A percentile compares a stretch with the other conserved stretches of the same genome.
Evolutionary conservation across 805 yeast genomes (phyloP).

Genomic region (Cyberlindnera saturnus): DNA sequence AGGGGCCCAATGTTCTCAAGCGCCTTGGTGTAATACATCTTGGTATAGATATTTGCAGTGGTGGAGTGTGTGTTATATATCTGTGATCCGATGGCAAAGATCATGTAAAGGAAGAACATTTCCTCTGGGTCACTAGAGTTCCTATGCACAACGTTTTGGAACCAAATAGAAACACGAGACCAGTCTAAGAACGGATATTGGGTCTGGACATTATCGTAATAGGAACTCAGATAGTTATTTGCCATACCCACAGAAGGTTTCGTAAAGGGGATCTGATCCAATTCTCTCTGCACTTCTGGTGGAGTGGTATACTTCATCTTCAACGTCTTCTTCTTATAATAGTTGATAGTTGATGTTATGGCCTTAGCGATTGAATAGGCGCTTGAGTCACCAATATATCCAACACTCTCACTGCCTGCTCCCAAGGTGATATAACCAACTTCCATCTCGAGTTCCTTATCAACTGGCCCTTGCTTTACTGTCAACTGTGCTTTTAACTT

Average conservation of each 20-base stretch:
- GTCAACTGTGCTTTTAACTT: background rate
- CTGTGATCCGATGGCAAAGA: slow-evolving; percentile 28
- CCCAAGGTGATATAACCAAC: slow-evolving; percentile 27
- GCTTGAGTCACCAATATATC: slow-evolving; percentile 27
- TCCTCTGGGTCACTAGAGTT: slow-evolving; percentile 13
- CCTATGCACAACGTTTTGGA: slow-evolving; percentile 16
- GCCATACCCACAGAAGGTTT: slow-evolving; percentile 20
- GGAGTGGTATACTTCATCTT: background rate
- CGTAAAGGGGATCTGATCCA: slow-evolving; percentile 12
- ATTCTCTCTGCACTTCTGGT: slow-evolving; percentile 5
- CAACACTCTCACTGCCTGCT: slow-evolving; percentile 23
- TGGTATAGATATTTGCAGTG: slow-evolving; percentile 13
- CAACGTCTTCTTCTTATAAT: slow-evolving; percentile 7
- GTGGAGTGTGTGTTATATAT: slow-evolving; percentile 6
- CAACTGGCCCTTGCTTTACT: slow-evolving; percentile 2
- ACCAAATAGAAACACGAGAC: slow-evolving; percentile 13
- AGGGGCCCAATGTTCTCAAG: slow-evolving; percentile 22
- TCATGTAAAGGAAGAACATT: slow-evolving; percentile 27
- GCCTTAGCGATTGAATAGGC: slow-evolving; percentile 29
- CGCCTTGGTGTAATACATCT: slow-evolving; percentile 26
- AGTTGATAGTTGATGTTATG: slow-evolving; percentile 21
- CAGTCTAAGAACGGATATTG: slow-evolving; percentile 32
- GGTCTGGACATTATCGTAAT: slow-evolving; percentile 26
- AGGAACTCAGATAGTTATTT: slow-evolving; percentile 15
- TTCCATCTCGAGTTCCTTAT: slow-evolving; percentile 21